Evolutionary conservation across 495 filamentous ascomycete genomes (phyloP), one percentile per base, ranked within the genome.

Genomic region (Terfezia boudieri): DNA sequence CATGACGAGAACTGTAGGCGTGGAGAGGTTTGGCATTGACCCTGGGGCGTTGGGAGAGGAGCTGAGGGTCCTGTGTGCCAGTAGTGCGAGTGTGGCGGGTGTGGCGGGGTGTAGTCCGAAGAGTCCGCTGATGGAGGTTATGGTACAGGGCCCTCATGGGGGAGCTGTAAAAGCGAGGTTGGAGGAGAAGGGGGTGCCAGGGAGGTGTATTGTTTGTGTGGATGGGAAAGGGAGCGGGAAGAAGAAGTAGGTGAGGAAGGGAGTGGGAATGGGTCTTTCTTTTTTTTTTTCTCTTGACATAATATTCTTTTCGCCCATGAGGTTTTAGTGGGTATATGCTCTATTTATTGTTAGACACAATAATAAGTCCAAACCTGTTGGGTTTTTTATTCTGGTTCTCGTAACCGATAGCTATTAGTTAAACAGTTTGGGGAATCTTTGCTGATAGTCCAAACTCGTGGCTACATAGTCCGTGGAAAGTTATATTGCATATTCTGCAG

Each of bases 181-280:
- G 59, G 70, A 73, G 52, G 74, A 71, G 61, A 71, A 79, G 49
- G 81, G 81, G 0, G 62, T 85, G 38, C 68, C 65, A 51, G 67
- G 65, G 50, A 70, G 73, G 54, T 80, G 77, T 76, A 70, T 83
- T 22, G 75, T 65, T 11, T 48, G 79, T 55, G 69, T 83, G 35
- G 64, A 76, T 57, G 81, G 84, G 68, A 84, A 81, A 68, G 81
- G 82, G 67, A 76, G 76, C 61, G 83, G 82, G 69, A 81, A 81
- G 64, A 81, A 81, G 64, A 69, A 67, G 53, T 57, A 22, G 36
- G 49, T 20, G 14, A 32, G 26, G 26, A n/a, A 32, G 26, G 7
- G 26, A 2, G 20, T 20, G 20, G 26, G 26, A 32, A 7, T 32
- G 26, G 4, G 26, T 32, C 26, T 32, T 7, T 32, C 4, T 32